Evolutionary conservation across 2,329 filamentous ascomycete species (phyloP), one percentile per base, ranked within the genome.

Genomic region (Alternaria postmessia): DNA sequence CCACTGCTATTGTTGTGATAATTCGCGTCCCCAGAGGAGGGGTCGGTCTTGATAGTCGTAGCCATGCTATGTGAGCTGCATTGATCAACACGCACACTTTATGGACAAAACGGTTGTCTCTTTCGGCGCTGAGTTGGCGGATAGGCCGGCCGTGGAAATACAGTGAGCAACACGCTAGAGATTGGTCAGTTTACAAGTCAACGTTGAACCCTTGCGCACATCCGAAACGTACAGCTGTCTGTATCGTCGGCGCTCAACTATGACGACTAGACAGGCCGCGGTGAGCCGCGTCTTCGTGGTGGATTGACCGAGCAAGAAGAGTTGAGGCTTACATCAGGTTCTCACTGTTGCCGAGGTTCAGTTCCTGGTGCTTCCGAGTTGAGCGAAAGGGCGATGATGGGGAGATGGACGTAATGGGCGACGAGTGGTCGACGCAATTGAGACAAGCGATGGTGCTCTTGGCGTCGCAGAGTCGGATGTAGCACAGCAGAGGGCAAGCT

Each of bases 51-150:
- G 58, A 77, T 73, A 65, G 67, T 64, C 43, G 68, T 63, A 48
- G 74, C 73, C 76, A 78, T 77, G 65, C 66, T 74, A 72, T 71
- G 54, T 59, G 51, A 48, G 61, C 64, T 54, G 72, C 75, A 76
- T 71, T 65, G 69, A 73, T 66, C 66, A 70, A 57, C 48, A 28
- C 52, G 51, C 48, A 60, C 54, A 51, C 63, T 42, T 42, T 54
- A 26, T 54, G 58, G 58, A 32, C 30, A 53, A 64, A 64, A 66
- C 61, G 62, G 54, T 56, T 54, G 38, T 43, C 59, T 20, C 42
- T 43, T 55, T 60, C 57, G 42, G 58, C 51, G 59, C 48, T 36
- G 55, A 53, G 36, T 28, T 56, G n/a, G 61, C 51, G 57, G 62
- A 54, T 36, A 6, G 61, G 59, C 28, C 8, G 44, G 52, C 39